A percentile compares a stretch with the other conserved stretches of the same genome.
Conservation (phyloP, 306 rosid species). For the Casuarina equisetifolia region DNA sequence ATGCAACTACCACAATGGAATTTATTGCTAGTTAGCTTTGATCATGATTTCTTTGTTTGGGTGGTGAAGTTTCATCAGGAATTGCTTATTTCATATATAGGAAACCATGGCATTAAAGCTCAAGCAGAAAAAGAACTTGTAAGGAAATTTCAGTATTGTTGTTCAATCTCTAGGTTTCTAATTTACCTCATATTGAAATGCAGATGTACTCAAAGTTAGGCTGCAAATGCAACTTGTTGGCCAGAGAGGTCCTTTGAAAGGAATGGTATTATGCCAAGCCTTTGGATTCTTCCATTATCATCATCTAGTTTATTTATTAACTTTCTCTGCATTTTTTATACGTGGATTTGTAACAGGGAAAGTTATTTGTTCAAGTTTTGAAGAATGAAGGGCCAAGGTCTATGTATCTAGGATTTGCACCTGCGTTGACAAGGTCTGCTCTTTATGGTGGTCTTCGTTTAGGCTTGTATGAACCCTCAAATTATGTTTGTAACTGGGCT, state of each 20-base stretch:
- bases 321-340: conserved; percentile 22
- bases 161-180: conserved; percentile 1
- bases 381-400: conserved; percentile 86
- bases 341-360: conserved; percentile 57
- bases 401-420: conserved; percentile 82
- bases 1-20: neutral
- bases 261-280: conserved; percentile 70
- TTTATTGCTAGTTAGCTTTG: neutral
- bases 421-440: conserved; percentile 86
- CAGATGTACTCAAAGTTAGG: conserved; percentile 95
- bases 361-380: conserved; percentile 49
- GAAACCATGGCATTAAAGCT: neutral
- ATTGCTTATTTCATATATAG: conserved; percentile 9
- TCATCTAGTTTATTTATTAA: conserved; percentile 29
- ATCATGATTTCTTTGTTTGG: conserved; percentile 10
- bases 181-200: conserved; percentile 39
- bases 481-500: conserved; percentile 73
- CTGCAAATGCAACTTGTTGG: conserved; percentile 99
- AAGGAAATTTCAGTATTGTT: conserved; percentile 9
- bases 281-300: conserved; percentile 20
- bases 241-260: conserved; percentile 83
- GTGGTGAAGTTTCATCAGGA: conserved; percentile 16
- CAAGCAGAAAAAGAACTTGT: conserved; percentile 2
- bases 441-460: conserved; percentile 94
- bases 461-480: conserved; percentile 96